phyloP scores from a whole-genome alignment of 495 filamentous ascomycete species.

The Penicillium tannophilum region DNA sequence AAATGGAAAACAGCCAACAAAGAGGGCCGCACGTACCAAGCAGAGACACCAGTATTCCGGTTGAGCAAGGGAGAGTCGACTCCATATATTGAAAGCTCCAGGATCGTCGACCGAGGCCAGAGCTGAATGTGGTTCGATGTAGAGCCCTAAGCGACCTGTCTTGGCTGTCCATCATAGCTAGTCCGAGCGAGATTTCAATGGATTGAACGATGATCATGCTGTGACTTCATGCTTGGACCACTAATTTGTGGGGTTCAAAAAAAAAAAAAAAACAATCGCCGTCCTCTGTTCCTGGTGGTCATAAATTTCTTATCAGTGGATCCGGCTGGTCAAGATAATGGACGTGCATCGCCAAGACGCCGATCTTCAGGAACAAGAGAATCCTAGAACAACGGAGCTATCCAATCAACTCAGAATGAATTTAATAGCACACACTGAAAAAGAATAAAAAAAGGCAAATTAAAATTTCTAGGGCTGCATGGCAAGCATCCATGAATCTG shows the following conservation, averaged over 20 bases:
- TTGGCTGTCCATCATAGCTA: slow-evolving; percentile 27
- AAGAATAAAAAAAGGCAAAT: too few species aligned
- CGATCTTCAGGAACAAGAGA: too few species aligned
- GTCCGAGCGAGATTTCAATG: slow-evolving; percentile 1
- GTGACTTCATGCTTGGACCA: not conserved
- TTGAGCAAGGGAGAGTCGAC: too few species aligned
- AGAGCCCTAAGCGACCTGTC: slow-evolving; percentile 18
- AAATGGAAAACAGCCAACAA: too few species aligned
- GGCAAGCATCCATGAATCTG: not conserved
- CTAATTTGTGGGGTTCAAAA: not conserved
- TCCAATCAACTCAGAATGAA: too few species aligned
- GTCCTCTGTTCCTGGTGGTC: not conserved
- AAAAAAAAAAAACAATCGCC: not conserved
- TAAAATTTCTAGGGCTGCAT: too few species aligned
- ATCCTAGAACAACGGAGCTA: too few species aligned
- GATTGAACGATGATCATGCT: not conserved
- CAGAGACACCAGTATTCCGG: too few species aligned
- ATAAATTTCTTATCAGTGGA: not conserved
- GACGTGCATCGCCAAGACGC: not conserved
- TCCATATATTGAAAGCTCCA: not conserved
- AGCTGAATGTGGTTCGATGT: not conserved
- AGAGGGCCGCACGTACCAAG: too few species aligned
- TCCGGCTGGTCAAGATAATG: not conserved
- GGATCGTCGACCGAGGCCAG: not conserved
- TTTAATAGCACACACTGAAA: too few species aligned